Evolutionary conservation across 139 green algal genomes (phyloP).

Genomic region (Chlorella sp.): DNA sequence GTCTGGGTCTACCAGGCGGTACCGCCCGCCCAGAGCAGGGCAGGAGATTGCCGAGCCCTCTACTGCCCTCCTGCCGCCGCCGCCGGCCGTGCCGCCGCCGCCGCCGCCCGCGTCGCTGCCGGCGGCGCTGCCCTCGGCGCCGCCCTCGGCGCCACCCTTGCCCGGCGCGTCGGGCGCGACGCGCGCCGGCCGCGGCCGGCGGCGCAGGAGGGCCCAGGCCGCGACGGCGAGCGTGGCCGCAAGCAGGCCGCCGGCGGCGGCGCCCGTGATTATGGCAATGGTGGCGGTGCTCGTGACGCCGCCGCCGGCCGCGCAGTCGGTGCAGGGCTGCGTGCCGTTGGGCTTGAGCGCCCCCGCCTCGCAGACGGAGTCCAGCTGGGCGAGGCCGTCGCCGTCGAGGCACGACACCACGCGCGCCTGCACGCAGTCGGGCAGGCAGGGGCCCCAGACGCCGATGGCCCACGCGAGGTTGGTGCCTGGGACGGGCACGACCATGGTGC

Average conservation of each 20-base stretch:
- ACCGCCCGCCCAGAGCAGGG: no score
- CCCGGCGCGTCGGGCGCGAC: no score
- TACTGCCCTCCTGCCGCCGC: neutral
- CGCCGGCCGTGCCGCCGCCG: neutral
- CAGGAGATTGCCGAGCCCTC: neutral
- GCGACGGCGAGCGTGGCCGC: neutral
- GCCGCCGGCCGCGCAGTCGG: neutral
- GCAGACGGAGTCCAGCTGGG: neutral
- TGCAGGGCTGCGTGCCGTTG: neutral
- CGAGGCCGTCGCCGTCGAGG: neutral
- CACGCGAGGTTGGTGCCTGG: neutral
- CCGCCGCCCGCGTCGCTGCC: neutral
- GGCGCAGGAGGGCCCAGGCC: neutral
- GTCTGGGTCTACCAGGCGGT: no score
- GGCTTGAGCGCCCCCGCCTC: neutral
- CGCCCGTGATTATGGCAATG: neutral
- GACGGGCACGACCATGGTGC: neutral
- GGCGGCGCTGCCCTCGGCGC: neutral
- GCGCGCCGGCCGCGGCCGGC: no score
- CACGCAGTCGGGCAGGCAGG: neutral
- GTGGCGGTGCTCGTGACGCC: neutral
- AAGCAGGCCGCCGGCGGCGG: neutral
- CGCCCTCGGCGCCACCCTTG: neutral
- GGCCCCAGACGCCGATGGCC: constrained; percentile 7
- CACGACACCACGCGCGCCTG: constrained; percentile 4